These are phyloP conservation scores for Polyporus tsugae DNA, from an alignment of 1,284 basidiomycete genomes.

Conservation along the genomic window DNA sequence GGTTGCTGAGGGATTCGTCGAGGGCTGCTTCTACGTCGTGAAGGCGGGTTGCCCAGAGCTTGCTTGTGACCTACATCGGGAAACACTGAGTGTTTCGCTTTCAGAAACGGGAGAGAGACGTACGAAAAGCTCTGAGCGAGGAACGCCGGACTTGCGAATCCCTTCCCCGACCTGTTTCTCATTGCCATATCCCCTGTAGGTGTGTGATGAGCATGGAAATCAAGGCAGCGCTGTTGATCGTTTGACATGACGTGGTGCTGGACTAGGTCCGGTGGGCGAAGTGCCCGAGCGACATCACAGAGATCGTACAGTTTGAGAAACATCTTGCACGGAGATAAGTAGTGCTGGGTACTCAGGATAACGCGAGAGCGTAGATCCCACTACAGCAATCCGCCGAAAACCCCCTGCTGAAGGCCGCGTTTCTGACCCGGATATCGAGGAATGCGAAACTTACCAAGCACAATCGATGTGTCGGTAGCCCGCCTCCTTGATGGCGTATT, in stretches of 20 bases:
- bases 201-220: not conserved
- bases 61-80: constrained; percentile 64
- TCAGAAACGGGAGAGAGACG: constrained; percentile 40
- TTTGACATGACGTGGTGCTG: too few relatives aligned
- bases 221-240: not conserved
- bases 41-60: constrained; percentile 79
- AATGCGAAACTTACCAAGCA: constrained; percentile 60
- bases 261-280: too few relatives aligned
- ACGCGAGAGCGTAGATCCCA: too few relatives aligned
- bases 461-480: constrained; percentile 87
- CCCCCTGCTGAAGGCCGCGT: not conserved
- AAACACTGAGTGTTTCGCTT: not conserved
- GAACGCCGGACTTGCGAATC: constrained; percentile 79
- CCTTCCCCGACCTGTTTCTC: constrained; percentile 89
- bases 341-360: too few relatives aligned
- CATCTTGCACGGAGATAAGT: too few relatives aligned
- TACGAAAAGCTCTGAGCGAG: constrained; percentile 84
- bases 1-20: constrained; percentile 73
- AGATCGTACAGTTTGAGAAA: too few relatives aligned
- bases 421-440: not conserved
- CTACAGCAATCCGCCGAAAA: not conserved
- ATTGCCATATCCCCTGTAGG: constrained; percentile 69
- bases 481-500: constrained; percentile 73
- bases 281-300: too few relatives aligned
- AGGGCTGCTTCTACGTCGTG: constrained; percentile 78